phyloP scores from a whole-genome alignment of 805 yeast species.

The Starmerella roubikii region DNA sequence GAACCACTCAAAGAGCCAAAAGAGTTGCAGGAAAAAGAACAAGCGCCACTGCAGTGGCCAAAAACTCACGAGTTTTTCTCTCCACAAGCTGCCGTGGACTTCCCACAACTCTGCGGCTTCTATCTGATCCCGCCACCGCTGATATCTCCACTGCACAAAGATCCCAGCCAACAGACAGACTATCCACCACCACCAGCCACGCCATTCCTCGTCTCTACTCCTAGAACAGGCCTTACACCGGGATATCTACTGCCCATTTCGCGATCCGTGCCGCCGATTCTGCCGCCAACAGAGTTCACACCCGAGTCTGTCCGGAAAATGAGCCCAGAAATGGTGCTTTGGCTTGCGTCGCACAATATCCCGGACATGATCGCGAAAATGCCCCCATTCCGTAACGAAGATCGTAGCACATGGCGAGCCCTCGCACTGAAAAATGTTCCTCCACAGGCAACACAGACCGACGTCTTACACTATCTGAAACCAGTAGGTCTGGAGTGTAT shows the following conservation, averaged over 20 bases:
- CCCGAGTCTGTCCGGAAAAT: neutral
- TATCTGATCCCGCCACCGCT: too few species aligned
- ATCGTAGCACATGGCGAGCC: conserved; percentile 37
- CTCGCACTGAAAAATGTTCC: conserved; percentile 87
- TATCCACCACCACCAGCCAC: neutral
- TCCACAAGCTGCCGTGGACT: too few species aligned
- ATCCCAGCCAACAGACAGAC: too few species aligned
- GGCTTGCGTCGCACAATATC: neutral
- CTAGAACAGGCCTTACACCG: neutral
- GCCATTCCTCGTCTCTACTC: neutral
- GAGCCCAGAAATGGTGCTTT: neutral
- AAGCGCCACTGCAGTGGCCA: too few species aligned
- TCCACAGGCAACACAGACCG: conserved; percentile 61
- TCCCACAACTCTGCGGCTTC: too few species aligned
- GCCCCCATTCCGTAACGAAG: conserved; percentile 3
- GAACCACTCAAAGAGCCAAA: too few species aligned
- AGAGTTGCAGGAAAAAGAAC: too few species aligned
- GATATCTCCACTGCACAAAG: too few species aligned
- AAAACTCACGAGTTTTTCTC: too few species aligned
- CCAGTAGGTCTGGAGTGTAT: conserved; percentile 6
- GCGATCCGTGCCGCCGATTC: neutral
- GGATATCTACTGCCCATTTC: neutral
- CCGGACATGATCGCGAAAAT: neutral
- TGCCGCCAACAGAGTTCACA: neutral
- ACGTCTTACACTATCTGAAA: conserved; percentile 73